Evolutionary conservation across 495 filamentous ascomycete species (phyloP).

Genomic region (Polyplosphaeria fusca): DNA sequence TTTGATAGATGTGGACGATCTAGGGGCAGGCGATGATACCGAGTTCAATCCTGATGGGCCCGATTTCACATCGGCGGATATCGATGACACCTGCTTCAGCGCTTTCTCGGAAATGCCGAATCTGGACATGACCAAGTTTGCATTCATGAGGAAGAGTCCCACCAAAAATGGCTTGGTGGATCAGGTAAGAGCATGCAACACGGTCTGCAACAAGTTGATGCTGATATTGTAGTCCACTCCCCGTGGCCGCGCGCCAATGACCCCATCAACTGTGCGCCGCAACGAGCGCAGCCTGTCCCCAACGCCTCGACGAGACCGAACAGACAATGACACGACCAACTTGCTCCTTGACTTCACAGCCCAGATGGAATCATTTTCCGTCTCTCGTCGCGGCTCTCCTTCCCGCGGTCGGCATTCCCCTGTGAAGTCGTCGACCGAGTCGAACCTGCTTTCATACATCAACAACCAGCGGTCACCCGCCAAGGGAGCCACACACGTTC

Average conservation of each 20-base stretch:
- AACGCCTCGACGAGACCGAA: conserved; percentile 53
- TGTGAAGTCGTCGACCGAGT: conserved; percentile 43
- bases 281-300: conserved; percentile 51
- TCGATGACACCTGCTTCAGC: conserved; percentile 82
- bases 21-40: conserved; percentile 20
- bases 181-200: conserved; percentile 40
- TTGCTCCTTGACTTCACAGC: conserved; percentile 85
- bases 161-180: conserved; percentile 43
- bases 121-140: conserved; percentile 78
- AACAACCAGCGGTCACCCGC: conserved; percentile 45
- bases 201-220: neutral
- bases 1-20: conserved; percentile 2
- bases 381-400: conserved; percentile 39
- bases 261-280: conserved; percentile 40
- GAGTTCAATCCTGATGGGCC: conserved; percentile 29
- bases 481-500: conserved; percentile 36
- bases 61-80: conserved; percentile 39
- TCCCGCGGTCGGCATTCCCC: conserved; percentile 46
- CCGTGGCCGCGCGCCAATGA: conserved; percentile 35
- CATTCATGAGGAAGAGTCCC: conserved; percentile 59
- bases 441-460: conserved; percentile 46
- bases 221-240: conserved; percentile 33
- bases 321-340: conserved; percentile 60
- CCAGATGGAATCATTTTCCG: conserved; percentile 59
- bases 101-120: conserved; percentile 78